These are phyloP conservation scores for Papiliotrema flavescens DNA, from an alignment of 1,284 basidiomycete genomes.

Conservation along the genomic window DNA sequence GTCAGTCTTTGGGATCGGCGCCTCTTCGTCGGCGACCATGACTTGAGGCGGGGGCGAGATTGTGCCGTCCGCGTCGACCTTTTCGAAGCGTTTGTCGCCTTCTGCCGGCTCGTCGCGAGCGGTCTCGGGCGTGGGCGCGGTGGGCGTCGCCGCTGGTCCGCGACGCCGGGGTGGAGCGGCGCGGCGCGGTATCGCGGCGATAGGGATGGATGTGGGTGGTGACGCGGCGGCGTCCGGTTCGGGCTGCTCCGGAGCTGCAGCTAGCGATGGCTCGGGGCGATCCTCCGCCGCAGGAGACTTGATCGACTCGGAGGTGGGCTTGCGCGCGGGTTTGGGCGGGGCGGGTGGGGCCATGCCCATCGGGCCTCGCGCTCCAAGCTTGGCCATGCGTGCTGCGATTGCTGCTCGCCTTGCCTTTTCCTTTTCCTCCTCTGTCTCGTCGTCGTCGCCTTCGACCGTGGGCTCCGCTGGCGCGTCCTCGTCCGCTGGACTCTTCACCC, in stretches of 20 bases:
- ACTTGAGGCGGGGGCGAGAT: slow-evolving; percentile 40
- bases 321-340: slow-evolving; percentile 24
- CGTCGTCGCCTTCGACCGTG: slow-evolving; percentile 29
- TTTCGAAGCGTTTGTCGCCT: slow-evolving; percentile 18
- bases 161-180: slow-evolving; percentile 37
- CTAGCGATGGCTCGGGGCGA: not conserved
- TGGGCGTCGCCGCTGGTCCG: slow-evolving; percentile 7
- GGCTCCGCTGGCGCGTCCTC: slow-evolving; percentile 34
- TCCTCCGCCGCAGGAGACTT: not conserved
- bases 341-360: slow-evolving; percentile 44
- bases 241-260: not conserved
- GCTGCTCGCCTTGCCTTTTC: slow-evolving; percentile 50
- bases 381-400: slow-evolving; percentile 53
- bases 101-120: slow-evolving; percentile 13
- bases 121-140: slow-evolving; percentile 4
- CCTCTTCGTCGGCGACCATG: slow-evolving; percentile 37
- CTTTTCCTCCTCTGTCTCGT: slow-evolving; percentile 45
- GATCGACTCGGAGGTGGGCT: slow-evolving; percentile 18
- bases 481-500: slow-evolving; percentile 19
- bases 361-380: slow-evolving; percentile 49
- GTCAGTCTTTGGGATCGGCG: slow-evolving; percentile 30
- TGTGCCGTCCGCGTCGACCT: slow-evolving; percentile 16
- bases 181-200: slow-evolving; percentile 39
- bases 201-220: slow-evolving; percentile 30
- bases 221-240: not conserved